phyloP scores from a whole-genome alignment of 169 alveolate genomes.

The Plasmodium inui region DNA sequence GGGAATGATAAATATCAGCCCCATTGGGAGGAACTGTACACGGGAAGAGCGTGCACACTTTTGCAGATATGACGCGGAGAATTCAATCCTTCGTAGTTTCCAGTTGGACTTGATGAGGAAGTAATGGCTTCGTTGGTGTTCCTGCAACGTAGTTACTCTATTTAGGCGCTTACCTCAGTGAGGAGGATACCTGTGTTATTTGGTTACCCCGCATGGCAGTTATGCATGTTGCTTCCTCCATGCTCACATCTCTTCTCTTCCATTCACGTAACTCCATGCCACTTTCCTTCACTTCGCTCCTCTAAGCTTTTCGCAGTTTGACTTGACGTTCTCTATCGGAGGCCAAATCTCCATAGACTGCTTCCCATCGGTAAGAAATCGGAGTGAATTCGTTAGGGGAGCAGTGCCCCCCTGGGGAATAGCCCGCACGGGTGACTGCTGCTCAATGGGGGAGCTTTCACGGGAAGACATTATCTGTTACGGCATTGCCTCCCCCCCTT shows the following conservation, averaged over 20 bases:
- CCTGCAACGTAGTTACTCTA: constrained; percentile 1
- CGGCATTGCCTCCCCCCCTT: background rate
- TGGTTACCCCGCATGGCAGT: no score
- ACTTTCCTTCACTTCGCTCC: constrained; percentile 80
- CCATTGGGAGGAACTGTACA: constrained; percentile 97
- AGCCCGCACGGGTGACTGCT: background rate
- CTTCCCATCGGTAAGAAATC: constrained; percentile 88
- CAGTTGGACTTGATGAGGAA: constrained; percentile 13
- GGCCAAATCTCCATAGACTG: constrained; percentile 97
- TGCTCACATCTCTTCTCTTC: constrained; percentile 86
- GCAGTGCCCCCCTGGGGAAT: background rate
- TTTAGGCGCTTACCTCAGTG: no score
- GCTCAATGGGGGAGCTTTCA: background rate
- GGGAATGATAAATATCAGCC: constrained; percentile 96
- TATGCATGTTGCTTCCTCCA: no score
- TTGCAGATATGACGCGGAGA: constrained; percentile 85
- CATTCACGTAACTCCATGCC: constrained; percentile 81
- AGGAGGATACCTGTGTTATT: no score
- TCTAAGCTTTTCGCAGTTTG: constrained; percentile 84
- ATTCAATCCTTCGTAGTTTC: constrained; percentile 68
- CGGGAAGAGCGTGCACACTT: constrained; percentile 94
- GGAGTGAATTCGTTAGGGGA: background rate
- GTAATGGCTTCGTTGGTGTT: constrained; percentile 46
- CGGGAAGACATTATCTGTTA: background rate
- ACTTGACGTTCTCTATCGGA: constrained; percentile 94